These are phyloP conservation scores for Stenogyne calaminthoides DNA, from an alignment of 305 asterid genomes.

Conservation along the genomic window DNA sequence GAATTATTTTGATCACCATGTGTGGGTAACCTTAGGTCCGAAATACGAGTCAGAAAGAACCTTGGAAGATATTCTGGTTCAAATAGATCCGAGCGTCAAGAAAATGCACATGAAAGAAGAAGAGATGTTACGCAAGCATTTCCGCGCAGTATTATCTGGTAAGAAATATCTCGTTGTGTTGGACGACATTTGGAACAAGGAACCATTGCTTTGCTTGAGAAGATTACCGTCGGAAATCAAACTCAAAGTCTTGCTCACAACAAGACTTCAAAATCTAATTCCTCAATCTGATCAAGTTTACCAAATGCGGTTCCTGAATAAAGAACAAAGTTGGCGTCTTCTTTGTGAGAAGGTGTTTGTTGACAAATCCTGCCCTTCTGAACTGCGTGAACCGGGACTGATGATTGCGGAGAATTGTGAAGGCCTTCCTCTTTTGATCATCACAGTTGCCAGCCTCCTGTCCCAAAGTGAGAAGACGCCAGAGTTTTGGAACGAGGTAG, in stretches of 20 bases:
- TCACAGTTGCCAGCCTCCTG: neutral
- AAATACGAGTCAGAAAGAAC: neutral
- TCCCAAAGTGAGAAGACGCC: neutral
- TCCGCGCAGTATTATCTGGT: neutral
- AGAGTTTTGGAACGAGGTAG: neutral
- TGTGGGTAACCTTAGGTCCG: neutral
- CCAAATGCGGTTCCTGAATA: neutral
- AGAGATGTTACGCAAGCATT: neutral
- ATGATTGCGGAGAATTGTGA: conserved; percentile 22
- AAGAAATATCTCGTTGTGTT: conserved; percentile 15
- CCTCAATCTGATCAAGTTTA: neutral
- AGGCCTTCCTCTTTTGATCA: conserved; percentile 23
- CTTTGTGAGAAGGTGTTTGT: neutral
- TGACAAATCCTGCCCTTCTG: neutral
- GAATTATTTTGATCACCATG: neutral
- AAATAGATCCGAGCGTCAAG: neutral
- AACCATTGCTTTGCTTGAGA: neutral
- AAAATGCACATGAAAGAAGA: neutral
- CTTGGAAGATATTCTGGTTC: neutral
- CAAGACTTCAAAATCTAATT: neutral
- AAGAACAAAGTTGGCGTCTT: conserved; percentile 20
- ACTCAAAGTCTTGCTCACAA: neutral
- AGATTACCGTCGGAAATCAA: neutral
- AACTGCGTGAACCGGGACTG: neutral
- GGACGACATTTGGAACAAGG: conserved; percentile 20